Conservation (phyloP, 192 early-diverging fungal species). For the Glomus cerebriforme region DNA sequence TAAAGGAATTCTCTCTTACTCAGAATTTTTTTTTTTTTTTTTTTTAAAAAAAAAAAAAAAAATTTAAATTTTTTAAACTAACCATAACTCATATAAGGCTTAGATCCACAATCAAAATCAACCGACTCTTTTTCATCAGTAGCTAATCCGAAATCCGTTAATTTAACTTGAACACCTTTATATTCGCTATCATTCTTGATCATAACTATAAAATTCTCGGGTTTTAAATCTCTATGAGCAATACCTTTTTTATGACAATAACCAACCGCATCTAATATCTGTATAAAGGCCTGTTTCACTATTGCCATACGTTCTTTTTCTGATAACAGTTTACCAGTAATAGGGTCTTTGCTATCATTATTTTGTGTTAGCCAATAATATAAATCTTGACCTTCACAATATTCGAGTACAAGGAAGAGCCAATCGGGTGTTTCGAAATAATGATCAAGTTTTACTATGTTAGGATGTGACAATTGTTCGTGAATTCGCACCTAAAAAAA, state of each 20-base stretch:
- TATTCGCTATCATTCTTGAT: constrained; percentile 27
- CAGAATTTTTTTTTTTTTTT: no score
- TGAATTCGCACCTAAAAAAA: constrained; percentile 54
- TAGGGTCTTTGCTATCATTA: constrained; percentile 41
- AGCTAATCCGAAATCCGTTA: constrained; percentile 92
- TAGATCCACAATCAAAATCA: constrained; percentile 87
- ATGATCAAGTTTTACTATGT: constrained; percentile 65
- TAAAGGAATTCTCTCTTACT: no score
- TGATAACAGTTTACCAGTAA: constrained; percentile 50
- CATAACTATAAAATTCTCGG: constrained; percentile 68
- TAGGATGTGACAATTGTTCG: constrained; percentile 57
- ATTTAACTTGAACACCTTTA: constrained; percentile 56
- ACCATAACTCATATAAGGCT: constrained; percentile 58
- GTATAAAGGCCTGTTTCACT: constrained; percentile 71
- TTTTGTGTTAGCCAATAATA: constrained; percentile 54
- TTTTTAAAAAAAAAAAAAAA: no score
- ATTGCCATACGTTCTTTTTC: constrained; percentile 59
- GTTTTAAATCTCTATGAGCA: constrained; percentile 91
- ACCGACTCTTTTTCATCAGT: constrained; percentile 78
- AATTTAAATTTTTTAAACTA: neutral
- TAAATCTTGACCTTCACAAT: constrained; percentile 53
- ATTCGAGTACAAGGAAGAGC: constrained; percentile 72
- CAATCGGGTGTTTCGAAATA: constrained; percentile 72
- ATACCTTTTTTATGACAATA: constrained; percentile 76
- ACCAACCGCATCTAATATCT: constrained; percentile 71